Conservation (phyloP, 2,329 filamentous ascomycete species). For the Ceratocystiopsis sp. region DNA sequence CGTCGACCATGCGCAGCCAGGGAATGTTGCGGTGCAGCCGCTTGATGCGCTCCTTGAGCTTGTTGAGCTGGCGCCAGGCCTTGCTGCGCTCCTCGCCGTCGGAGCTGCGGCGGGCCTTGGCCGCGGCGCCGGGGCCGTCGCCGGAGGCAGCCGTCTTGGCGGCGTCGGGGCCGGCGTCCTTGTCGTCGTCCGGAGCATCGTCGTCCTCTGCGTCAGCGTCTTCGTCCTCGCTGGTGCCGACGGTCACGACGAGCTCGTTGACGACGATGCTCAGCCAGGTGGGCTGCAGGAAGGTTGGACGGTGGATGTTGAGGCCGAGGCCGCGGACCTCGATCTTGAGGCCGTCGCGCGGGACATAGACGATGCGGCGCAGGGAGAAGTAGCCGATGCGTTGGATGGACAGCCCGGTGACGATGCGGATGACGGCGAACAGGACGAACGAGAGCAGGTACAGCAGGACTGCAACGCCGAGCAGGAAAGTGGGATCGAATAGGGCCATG, state of each 20-base stretch:
- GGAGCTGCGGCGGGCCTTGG: slow-evolving; percentile 15
- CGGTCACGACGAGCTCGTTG: slow-evolving; percentile 66
- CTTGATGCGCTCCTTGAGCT: slow-evolving; percentile 73
- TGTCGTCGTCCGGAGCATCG: slow-evolving; percentile 19
- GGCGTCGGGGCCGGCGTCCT: neutral
- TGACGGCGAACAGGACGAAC: slow-evolving; percentile 82
- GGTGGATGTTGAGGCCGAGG: slow-evolving; percentile 72
- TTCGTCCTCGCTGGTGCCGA: slow-evolving; percentile 56
- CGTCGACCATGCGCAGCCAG: slow-evolving; percentile 78
- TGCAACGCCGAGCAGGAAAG: slow-evolving; percentile 72
- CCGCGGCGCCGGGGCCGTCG: neutral
- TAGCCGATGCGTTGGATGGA: slow-evolving; percentile 94
- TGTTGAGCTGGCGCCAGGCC: slow-evolving; percentile 66
- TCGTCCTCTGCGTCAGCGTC: slow-evolving; percentile 37
- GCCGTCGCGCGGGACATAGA: slow-evolving; percentile 79
- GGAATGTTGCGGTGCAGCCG: slow-evolving; percentile 69
- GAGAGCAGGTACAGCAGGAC: slow-evolving; percentile 79
- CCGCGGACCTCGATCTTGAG: slow-evolving; percentile 79
- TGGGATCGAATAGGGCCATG: slow-evolving; percentile 54
- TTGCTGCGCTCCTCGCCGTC: slow-evolving; percentile 35
- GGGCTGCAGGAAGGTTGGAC: slow-evolving; percentile 90
- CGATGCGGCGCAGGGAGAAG: slow-evolving; percentile 75
- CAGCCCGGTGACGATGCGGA: slow-evolving; percentile 82
- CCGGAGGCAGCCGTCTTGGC: neutral
- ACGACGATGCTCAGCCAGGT: slow-evolving; percentile 90